phyloP scores from a whole-genome alignment of 331 rosid species.

The Malus hybrid region DNA sequence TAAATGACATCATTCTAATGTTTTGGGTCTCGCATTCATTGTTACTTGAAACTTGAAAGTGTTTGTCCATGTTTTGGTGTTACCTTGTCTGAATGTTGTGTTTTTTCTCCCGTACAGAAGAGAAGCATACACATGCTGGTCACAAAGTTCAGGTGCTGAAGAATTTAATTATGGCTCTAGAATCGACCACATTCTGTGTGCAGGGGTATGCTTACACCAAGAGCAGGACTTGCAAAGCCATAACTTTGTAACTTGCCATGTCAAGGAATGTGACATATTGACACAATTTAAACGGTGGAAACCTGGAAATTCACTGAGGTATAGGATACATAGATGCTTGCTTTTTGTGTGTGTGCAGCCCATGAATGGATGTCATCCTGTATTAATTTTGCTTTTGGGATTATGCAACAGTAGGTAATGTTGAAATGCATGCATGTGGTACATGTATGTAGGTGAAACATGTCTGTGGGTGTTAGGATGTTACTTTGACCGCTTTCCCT shows the following conservation, averaged over 20 bases:
- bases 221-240: slow-evolving; percentile 54
- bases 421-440: not conserved
- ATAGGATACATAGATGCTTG: slow-evolving; percentile 3
- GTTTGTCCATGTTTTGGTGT: not conserved
- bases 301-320: slow-evolving; percentile 71
- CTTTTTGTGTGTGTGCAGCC: not conserved
- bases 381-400: not conserved
- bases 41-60: slow-evolving; percentile 1
- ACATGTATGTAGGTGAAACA: slow-evolving; percentile 13
- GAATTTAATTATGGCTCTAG: slow-evolving; percentile 83
- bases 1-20: not conserved
- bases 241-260: slow-evolving; percentile 65
- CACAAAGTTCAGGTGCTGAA: slow-evolving; percentile 92
- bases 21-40: not conserved
- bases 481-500: slow-evolving; percentile 16
- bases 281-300: slow-evolving; percentile 83
- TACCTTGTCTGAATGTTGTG: not conserved
- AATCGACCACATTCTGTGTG: slow-evolving; percentile 84
- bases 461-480: not conserved
- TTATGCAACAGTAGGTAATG: not conserved
- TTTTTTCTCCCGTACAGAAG: slow-evolving; percentile 36
- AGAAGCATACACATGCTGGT: slow-evolving; percentile 93
- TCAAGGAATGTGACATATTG: slow-evolving; percentile 80
- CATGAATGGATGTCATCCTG: not conserved
- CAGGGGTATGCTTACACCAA: slow-evolving; percentile 76